These are phyloP conservation scores for Immersiella caudata DNA, from an alignment of 495 filamentous ascomycete species.

Conservation along the genomic window DNA sequence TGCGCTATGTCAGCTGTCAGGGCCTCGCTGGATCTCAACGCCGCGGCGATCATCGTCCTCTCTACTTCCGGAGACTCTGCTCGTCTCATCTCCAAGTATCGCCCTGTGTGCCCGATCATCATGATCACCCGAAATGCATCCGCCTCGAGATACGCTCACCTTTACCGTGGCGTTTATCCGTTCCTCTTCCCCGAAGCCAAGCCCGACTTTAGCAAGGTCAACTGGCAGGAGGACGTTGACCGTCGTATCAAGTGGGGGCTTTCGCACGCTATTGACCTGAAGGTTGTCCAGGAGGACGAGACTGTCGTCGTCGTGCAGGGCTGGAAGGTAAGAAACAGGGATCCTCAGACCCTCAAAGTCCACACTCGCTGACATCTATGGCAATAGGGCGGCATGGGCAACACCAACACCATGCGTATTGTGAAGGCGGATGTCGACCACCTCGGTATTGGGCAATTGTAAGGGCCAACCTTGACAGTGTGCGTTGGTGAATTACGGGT, in stretches of 20 bases:
- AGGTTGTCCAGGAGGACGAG: slow-evolving; percentile 79
- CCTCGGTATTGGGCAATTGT: slow-evolving; percentile 46
- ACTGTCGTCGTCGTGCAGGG: slow-evolving; percentile 94
- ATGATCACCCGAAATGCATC: slow-evolving; percentile 90
- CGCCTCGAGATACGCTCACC: slow-evolving; percentile 86
- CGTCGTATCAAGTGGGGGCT: slow-evolving; percentile 95
- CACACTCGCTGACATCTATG: background rate
- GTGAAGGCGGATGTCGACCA: slow-evolving; percentile 57
- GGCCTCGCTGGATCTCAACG: slow-evolving; percentile 91
- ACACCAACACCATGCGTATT: slow-evolving; percentile 85
- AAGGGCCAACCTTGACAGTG: background rate
- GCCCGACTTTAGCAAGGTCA: slow-evolving; percentile 83
- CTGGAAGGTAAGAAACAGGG: slow-evolving; percentile 58
- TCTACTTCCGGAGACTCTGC: slow-evolving; percentile 91
- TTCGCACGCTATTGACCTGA: slow-evolving; percentile 76
- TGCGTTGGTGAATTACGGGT: slow-evolving; percentile 5
- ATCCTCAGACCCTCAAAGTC: background rate
- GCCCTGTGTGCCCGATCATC: slow-evolving; percentile 96
- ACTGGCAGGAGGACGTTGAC: slow-evolving; percentile 99
- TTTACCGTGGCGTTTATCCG: slow-evolving; percentile 97
- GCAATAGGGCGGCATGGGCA: slow-evolving; percentile 81
- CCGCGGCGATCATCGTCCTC: slow-evolving; percentile 89
- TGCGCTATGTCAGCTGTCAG: slow-evolving; percentile 96
- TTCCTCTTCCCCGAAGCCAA: slow-evolving; percentile 92
- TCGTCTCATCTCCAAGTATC: slow-evolving; percentile 94